Base-by-base conservation (phyloP, 352 stramenopile genomes). In the Globisporangium takayamanum region DNA sequence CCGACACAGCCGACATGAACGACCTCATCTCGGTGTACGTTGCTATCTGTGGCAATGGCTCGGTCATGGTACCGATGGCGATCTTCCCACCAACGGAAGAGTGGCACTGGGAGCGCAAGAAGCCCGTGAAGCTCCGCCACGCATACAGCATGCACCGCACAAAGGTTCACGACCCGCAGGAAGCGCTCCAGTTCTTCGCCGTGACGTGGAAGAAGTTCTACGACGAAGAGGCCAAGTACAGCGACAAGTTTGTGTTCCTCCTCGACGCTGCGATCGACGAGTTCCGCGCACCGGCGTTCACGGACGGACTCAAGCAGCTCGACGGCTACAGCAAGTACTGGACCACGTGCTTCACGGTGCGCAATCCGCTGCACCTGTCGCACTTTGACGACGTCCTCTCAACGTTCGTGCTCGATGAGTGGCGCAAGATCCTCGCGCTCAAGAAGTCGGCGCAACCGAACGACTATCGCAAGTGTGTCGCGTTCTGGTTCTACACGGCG, bases 131-230 rank as follows among this genome's bases (percentile, higher is more conserved):
- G 67, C 66, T 93, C 26, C 84, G 84, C 55, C 84, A 93, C 56
- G 84, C 84, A 10, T 80, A 89, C 65, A 90, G 79, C 42, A 70
- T 93, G 65, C 84, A 93, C 62, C 84, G 84, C 44, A 69, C 63
- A 30, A 87, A 89, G 62, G 65, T 73, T 54, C 72, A 88, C 42
- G 81, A 93, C 55, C 81, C 84, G 26, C 81, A 51, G 53, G 80
- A 93, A 54, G 84, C 84, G 26, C 61, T 93, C 44, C 79, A 93
- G 64, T 93, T 93, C 67, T 93, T 93, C 55, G 84, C 81, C 1
- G 81, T 91, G 60, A 91, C 84, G 46, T 93, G 84, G 84, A 91
- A 90, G 62, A 93, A 93, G 63, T 91, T 89, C 68, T 93, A 91
- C 62, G 84, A 93, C 20, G 84, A 93, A 61, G 81, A 93, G 42